Evolutionary conservation across 306 rosid species (phyloP), one percentile per base, ranked within the genome.

Genomic region (Gillenia trifoliata): DNA sequence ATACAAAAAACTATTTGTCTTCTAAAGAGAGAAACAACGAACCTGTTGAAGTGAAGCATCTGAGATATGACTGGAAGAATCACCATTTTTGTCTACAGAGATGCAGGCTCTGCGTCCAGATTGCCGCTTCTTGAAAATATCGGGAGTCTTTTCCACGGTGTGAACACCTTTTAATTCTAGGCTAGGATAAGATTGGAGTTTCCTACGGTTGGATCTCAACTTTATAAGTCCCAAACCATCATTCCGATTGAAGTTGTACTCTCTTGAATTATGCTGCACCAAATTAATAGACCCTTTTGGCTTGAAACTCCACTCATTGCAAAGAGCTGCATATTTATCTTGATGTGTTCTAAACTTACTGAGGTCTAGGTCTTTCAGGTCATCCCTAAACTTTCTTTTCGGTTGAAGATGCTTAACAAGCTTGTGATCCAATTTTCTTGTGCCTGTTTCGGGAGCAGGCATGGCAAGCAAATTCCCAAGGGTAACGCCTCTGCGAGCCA

Each of bases 21-120:
- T 34, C 66, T 33, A 25, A 71, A 71, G 52, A 55, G 36, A 70
- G 61, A 70, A 76, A 56, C 29, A 12, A 10, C 57, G 66, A 61
- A 90, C 99, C 99, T 89, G 86, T 64, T 82, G 89, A 33, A 75
- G 73, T 74, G 89, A 83, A 64, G 78, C 64, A 62, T 80, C 33
- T 33, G 81, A 77, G 20, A 67, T 20, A 49, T 36, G 77, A 73
- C 83, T 50, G 41, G 83, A 76, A 71, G 76, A 83, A 83, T 83
- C 85, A 50, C 19, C 40, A 34, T 67, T 69, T 16, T 63, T 75
- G 67, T 36, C 82, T 33, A 57, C 38, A 49, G 59, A 54, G 64
- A 71, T 73, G 80, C 72, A 74, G 26, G 66, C 29, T 28, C 34
- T 40, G 74, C 81, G 41, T 77, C 78, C 82, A 75, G 72, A 60